Base-by-base conservation (phyloP, 1,139 yeast genomes). In the Diutina catenulata region DNA sequence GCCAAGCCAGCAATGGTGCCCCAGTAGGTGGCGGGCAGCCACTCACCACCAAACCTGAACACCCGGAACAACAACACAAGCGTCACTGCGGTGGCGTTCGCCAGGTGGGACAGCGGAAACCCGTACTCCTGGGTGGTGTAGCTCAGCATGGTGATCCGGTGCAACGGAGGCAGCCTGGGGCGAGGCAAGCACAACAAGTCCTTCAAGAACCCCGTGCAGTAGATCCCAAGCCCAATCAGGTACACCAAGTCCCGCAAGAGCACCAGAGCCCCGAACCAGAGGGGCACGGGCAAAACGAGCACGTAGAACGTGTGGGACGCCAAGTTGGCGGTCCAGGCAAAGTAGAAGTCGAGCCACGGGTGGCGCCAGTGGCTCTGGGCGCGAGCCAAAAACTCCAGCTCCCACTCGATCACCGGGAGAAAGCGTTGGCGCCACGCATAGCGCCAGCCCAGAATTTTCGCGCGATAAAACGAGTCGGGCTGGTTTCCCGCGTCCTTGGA, bases 271-370 rank as follows among this genome's bases (percentile, higher is more conserved):
- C 96, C 96, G 46, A 79, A 73, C 96, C 96, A 91, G 33, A 76
- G 68, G 7, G 94, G 84, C 20, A 83, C 55, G 0, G 98, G 98
- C 35, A 91, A 66, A 75, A 84, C 77, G 38, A 88, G 57, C 39
- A 91, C 94, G 55, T 91, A 91, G 53, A 91, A 91, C 0, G 95
- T 86, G 56, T 91, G 98, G 8, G 94, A 75, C 0, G 96, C 98
- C 46, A 91, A 64, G 50, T 82, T 80, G 18, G 98, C 96, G 2
- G 94, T 74, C 67, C 86, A 76, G 11, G 94, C 84, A 57, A 91
- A 91, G 55, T 81, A 91, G 36, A 68, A 54, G 57, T 88, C 96
- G 40, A 80, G 60, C 22, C 60, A 43, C 3, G 77, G 71, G 27
- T 59, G 57, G 40, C 94, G 62, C 18, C 68, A 49, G 18, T 47